These are phyloP conservation scores for Pseudogymnoascus sp. DNA, from an alignment of 2,329 filamentous ascomycete genomes.

Conservation along the genomic window DNA sequence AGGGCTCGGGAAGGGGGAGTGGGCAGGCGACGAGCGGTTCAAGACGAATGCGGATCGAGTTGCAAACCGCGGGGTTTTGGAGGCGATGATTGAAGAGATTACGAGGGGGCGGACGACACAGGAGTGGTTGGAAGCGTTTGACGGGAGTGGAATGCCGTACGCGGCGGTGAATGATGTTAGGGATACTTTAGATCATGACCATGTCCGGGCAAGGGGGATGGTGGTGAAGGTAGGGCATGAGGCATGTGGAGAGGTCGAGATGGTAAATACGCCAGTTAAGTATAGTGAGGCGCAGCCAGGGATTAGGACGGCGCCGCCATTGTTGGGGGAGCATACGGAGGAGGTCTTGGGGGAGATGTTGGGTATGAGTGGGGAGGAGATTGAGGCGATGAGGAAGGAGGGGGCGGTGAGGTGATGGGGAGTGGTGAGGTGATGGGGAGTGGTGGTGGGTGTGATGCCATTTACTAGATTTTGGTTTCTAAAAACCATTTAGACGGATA, in stretches of 20 bases:
- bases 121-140: conserved; percentile 79
- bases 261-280: conserved; percentile 93
- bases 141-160: conserved; percentile 90
- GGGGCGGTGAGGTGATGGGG: conserved; percentile 52
- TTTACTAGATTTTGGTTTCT: too few species aligned
- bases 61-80: conserved; percentile 65
- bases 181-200: conserved; percentile 71
- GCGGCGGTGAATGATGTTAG: conserved; percentile 92
- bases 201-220: conserved; percentile 81
- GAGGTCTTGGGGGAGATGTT: conserved; percentile 62
- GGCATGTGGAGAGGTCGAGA: conserved; percentile 72
- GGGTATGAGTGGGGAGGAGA: conserved; percentile 49
- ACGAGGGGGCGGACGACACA: conserved; percentile 71
- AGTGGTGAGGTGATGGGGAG: conserved; percentile 28
- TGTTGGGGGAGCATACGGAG: conserved; percentile 77
- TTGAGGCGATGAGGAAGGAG: conserved; percentile 52
- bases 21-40: conserved; percentile 52
- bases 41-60: conserved; percentile 55
- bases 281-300: conserved; percentile 75
- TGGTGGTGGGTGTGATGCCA: not conserved
- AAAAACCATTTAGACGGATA: not conserved
- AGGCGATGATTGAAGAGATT: conserved; percentile 67
- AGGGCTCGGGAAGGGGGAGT: conserved; percentile 48
- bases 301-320: conserved; percentile 71
- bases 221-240: conserved; percentile 79